These are phyloP conservation scores for Aspergillus coremiiformis DNA, from an alignment of 495 filamentous ascomycete species.

Conservation along the genomic window DNA sequence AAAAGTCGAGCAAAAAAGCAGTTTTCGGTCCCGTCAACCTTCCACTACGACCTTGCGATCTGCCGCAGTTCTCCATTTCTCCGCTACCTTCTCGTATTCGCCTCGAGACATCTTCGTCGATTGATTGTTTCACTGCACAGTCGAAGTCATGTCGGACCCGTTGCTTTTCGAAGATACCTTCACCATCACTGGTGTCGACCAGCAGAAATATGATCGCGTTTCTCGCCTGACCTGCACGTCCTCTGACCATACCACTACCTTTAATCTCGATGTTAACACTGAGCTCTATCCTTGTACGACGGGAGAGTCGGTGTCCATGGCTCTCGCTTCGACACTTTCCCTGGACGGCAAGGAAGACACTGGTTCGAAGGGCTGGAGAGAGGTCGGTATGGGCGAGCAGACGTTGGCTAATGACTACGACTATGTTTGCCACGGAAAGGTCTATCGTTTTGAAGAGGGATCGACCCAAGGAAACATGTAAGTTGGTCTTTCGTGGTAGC, in stretches of 20 bases:
- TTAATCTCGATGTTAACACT: slow-evolving; percentile 88
- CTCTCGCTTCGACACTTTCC: slow-evolving; percentile 74
- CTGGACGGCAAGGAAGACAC: slow-evolving; percentile 72
- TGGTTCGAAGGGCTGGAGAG: slow-evolving; percentile 69
- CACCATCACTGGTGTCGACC: slow-evolving; percentile 67
- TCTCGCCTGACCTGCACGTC: slow-evolving; percentile 68
- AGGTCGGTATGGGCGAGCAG: slow-evolving; percentile 61
- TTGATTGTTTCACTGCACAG: background rate
- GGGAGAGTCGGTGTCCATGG: slow-evolving; percentile 68
- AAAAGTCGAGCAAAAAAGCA: slow-evolving; percentile 46
- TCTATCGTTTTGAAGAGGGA: slow-evolving; percentile 93
- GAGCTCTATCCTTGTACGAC: slow-evolving; percentile 75
- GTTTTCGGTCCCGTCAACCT: background rate
- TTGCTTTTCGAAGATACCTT: slow-evolving; percentile 91
- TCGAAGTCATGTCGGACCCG: slow-evolving; percentile 59
- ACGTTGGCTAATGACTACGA: slow-evolving; percentile 88
- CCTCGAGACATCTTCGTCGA: too few species aligned
- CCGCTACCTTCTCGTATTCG: background rate
- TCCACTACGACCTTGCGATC: background rate
- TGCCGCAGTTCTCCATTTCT: background rate
- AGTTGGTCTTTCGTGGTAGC: slow-evolving; percentile 26
- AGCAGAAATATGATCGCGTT: slow-evolving; percentile 90
- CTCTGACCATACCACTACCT: slow-evolving; percentile 58
- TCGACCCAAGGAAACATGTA: slow-evolving; percentile 75
- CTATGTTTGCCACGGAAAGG: slow-evolving; percentile 96